phyloP scores from a whole-genome alignment of 2,329 filamentous ascomycete genomes.

The Stemphylium beticola region DNA sequence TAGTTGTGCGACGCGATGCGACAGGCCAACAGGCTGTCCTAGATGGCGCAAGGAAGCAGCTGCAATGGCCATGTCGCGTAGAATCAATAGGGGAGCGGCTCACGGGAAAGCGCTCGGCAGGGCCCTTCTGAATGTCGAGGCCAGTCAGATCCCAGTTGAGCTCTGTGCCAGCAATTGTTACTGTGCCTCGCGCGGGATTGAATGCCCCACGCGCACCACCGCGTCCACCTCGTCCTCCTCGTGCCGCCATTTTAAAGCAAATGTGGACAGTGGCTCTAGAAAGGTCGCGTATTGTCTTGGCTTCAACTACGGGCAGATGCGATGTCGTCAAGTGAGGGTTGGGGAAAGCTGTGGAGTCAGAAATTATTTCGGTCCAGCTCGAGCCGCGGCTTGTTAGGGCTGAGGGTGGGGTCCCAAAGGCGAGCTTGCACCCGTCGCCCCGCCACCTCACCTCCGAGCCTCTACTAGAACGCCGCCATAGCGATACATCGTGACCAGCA shows the following conservation, averaged over 20 bases:
- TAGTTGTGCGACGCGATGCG: constrained; percentile 8
- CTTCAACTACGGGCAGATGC: background rate
- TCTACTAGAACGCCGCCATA: background rate
- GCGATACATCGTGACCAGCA: background rate
- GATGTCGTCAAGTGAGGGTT: constrained; percentile 4
- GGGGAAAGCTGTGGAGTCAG: constrained; percentile 19
- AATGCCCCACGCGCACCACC: constrained; percentile 39
- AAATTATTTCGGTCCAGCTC: constrained; percentile 27
- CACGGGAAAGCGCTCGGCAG: constrained; percentile 52
- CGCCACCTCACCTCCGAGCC: constrained; percentile 9
- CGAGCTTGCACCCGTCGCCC: constrained; percentile 15
- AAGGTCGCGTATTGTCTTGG: background rate
- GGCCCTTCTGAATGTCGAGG: constrained; percentile 49
- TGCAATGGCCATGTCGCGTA: background rate
- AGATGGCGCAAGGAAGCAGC: constrained; percentile 1
- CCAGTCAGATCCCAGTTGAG: constrained; percentile 51
- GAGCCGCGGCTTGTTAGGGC: constrained; percentile 16
- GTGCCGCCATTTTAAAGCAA: constrained; percentile 26
- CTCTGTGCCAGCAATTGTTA: constrained; percentile 53
- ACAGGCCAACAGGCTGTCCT: background rate
- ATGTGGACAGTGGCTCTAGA: background rate
- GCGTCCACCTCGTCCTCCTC: constrained; percentile 43
- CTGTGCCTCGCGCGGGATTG: constrained; percentile 38
- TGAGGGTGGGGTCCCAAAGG: constrained; percentile 31
- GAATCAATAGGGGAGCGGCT: constrained; percentile 17